These are phyloP conservation scores for Calophaca sinica DNA, from an alignment of 306 rosid genomes.

Conservation along the genomic window DNA sequence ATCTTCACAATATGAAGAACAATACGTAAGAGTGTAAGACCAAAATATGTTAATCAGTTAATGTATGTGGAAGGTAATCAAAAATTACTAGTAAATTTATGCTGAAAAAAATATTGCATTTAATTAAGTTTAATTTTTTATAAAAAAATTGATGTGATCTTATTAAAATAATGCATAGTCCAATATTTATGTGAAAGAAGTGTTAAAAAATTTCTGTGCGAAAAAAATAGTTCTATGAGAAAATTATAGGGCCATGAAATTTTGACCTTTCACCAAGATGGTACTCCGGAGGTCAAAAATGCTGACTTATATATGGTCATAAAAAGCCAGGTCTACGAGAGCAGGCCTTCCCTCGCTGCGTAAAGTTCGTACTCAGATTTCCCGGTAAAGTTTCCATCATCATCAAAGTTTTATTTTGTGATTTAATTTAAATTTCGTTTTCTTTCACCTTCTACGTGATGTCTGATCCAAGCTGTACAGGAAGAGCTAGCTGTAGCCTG, in stretches of 20 bases:
- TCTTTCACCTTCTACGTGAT: constrained; percentile 12
- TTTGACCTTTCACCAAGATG: constrained; percentile 34
- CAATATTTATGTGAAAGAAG: background rate
- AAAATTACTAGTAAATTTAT: too few relatives aligned
- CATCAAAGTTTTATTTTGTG: background rate
- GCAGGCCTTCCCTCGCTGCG: constrained; percentile 12
- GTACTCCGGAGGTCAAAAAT: constrained; percentile 32
- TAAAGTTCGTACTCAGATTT: constrained; percentile 31
- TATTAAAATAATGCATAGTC: too few relatives aligned
- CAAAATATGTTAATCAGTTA: too few relatives aligned
- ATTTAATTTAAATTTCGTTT: constrained; percentile 17
- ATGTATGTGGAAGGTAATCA: too few relatives aligned
- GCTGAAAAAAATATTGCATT: too few relatives aligned
- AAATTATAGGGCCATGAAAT: background rate
- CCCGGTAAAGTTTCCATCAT: constrained; percentile 35
- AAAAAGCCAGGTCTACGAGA: constrained; percentile 39
- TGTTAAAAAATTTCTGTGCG: background rate
- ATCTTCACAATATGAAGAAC: too few relatives aligned
- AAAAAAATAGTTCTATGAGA: background rate
- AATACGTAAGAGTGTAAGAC: too few relatives aligned
- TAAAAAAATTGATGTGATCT: too few relatives aligned
- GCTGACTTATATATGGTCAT: constrained; percentile 33
- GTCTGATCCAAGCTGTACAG: constrained; percentile 7
- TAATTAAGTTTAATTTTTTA: too few relatives aligned
- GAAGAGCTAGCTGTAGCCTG: constrained; percentile 15